Evolutionary conservation across 2,329 filamentous ascomycete species (phyloP).

Genomic region (Myriosclerotinia scirpicola): DNA sequence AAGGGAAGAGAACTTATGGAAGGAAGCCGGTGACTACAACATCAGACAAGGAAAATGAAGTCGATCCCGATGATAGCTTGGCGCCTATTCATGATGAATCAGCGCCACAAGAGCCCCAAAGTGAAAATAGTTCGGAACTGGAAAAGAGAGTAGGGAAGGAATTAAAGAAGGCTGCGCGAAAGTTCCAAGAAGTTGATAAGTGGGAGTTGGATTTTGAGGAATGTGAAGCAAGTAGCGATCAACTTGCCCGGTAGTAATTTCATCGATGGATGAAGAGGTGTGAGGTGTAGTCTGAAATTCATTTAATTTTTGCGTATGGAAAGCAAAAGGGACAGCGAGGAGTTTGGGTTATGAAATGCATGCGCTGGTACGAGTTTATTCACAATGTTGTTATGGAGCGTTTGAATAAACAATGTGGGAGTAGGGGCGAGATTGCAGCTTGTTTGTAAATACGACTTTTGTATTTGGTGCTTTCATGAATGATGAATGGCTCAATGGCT

Average conservation of each 20-base stretch:
- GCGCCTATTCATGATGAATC: constrained; percentile 49
- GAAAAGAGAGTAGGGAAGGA: constrained; percentile 45
- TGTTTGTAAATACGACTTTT: neutral
- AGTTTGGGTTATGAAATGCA: constrained; percentile 6
- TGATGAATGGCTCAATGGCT: neutral
- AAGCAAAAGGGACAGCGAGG: constrained; percentile 1
- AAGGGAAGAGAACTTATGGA: constrained; percentile 48
- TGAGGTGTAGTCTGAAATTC: neutral
- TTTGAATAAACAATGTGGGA: neutral
- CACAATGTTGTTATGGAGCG: neutral
- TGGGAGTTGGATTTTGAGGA: constrained; percentile 70
- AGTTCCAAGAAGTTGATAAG: constrained; percentile 68
- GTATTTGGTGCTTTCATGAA: neutral
- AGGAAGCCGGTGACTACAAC: constrained; percentile 40
- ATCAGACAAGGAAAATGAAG: constrained; percentile 61
- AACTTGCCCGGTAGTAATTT: constrained; percentile 5
- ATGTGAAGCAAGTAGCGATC: constrained; percentile 51
- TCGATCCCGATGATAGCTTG: constrained; percentile 44
- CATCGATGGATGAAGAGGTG: neutral
- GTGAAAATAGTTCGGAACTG: constrained; percentile 43
- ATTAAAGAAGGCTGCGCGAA: constrained; percentile 58
- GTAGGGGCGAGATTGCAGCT: neutral
- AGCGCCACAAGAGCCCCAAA: constrained; percentile 27
- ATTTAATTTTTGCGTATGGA: neutral
- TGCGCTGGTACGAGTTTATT: neutral